Percentiles rank a stretch among this genome's conserved stretches.
Evolutionary conservation across 371 early-diverging fungal genomes (phyloP).

Genomic region (Lichtheimia corymbifera): DNA sequence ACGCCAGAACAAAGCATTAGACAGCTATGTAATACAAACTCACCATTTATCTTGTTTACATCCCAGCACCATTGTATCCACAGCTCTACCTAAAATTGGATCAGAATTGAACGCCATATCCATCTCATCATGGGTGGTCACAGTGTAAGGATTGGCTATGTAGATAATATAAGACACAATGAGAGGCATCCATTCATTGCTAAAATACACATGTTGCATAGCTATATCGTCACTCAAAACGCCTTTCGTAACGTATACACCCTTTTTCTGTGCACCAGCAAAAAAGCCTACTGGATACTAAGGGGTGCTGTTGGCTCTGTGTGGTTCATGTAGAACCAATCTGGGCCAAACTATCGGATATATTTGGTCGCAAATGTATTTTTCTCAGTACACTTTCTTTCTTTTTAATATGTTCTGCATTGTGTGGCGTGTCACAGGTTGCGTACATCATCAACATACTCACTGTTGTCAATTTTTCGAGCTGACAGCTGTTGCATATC

Average conservation of each 20-base stretch:
- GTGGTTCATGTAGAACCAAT: slow-evolving; percentile 28
- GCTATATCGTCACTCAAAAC: slow-evolving; percentile 56
- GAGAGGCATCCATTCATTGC: background rate
- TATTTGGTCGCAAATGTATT: slow-evolving; percentile 71
- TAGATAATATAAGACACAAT: no score
- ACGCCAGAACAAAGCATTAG: no score
- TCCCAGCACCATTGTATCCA: slow-evolving; percentile 5
- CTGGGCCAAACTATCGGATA: slow-evolving; percentile 66
- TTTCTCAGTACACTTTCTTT: slow-evolving; percentile 52
- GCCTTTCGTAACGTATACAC: slow-evolving; percentile 34
- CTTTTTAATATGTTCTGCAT: slow-evolving; percentile 62
- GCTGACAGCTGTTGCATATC: no score
- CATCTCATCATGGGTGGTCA: slow-evolving; percentile 10
- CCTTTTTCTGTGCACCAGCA: background rate
- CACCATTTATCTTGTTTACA: no score
- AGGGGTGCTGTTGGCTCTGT: no score
- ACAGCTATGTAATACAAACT: no score
- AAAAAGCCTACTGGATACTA: background rate
- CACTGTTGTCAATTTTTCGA: no score
- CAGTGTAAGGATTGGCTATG: no score
- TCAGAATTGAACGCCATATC: slow-evolving; percentile 4
- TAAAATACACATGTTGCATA: background rate
- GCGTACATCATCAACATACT: no score
- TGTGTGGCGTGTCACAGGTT: slow-evolving; percentile 57
- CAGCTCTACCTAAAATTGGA: slow-evolving; percentile 6